phyloP scores from a whole-genome alignment of 192 early-diverging fungal species.

The Linderina pennispora region DNA sequence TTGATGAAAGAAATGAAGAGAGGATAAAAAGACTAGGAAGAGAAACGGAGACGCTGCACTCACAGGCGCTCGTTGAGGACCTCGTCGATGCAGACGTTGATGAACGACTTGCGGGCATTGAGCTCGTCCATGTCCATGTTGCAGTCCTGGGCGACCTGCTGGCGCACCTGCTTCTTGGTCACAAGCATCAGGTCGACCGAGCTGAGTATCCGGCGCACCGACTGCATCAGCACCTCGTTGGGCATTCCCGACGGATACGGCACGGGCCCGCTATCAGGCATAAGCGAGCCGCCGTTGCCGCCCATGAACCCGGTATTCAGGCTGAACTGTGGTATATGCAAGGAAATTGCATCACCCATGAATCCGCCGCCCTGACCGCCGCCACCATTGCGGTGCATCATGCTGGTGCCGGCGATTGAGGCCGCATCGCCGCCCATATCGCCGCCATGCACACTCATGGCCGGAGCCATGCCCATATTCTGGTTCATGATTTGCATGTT shows the following conservation, averaged over 20 bases:
- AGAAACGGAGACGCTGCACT: constrained; percentile 1
- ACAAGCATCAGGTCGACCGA: constrained; percentile 96
- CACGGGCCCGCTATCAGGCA: constrained; percentile 5
- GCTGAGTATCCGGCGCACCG: constrained; percentile 70
- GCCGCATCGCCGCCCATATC: constrained; percentile 18
- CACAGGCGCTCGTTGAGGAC: constrained; percentile 40
- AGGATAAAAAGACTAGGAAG: constrained; percentile 1
- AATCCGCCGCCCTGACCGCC: neutral
- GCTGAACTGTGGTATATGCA: neutral
- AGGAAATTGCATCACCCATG: too few species aligned
- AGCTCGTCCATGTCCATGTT: constrained; percentile 70
- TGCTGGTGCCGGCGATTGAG: constrained; percentile 18
- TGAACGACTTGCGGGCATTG: constrained; percentile 75
- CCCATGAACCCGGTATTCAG: neutral
- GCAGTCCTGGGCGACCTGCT: constrained; percentile 76
- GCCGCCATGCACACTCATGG: constrained; percentile 32
- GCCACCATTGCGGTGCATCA: neutral
- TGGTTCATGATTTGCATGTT: constrained; percentile 36
- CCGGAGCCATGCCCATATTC: too few species aligned
- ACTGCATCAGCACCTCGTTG: constrained; percentile 62
- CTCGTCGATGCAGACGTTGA: constrained; percentile 80
- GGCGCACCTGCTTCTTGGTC: constrained; percentile 97
- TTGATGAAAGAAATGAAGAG: neutral
- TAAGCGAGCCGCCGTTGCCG: constrained; percentile 1
- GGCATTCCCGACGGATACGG: constrained; percentile 51